Base-by-base conservation (phyloP, 768 basidiomycete genomes). In the Mycena olivaceomarginata region DNA sequence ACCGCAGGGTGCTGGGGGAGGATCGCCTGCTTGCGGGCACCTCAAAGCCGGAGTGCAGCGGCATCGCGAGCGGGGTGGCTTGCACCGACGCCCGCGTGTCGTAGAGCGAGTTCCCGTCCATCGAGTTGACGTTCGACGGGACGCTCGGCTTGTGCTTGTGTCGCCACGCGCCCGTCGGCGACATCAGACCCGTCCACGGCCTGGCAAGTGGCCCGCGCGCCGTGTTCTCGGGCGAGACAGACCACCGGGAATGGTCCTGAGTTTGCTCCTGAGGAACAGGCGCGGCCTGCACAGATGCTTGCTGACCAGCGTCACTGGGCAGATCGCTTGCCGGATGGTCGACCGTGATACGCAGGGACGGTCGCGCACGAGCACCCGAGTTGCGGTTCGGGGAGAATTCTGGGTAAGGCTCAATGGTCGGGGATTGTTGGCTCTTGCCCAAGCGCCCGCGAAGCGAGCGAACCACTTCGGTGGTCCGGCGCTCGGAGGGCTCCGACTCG, bases 301-400 rank as follows among this genome's bases (percentile, higher is more conserved):
- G n/a, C 4, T 22, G 82, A 16, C 37, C 66, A 64, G 62, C 12
- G 78, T 81, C 22, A 78, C 15, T 82, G 83, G 48, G 82, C 84
- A 63, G 83, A 5, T 83, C 74, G 5, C 77, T 80, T n/a, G 86
- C 82, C 20, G 89, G 85, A 70, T 81, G 84, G 41, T 87, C 85
- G n/a, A 89, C 84, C 4, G 87, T 88, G 74, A 93, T 88, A 13
- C 86, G 85, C 79, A 92, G 81, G 41, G 82, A 81, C 12, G 88
- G 88, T 2, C 83, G 82, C 4, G 57, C 46, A 56, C 62, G 80
- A n/a, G 53, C 80, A 81, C 70, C 70, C 56, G 75, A 73, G 53
- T 67, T 57, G 59, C 65, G 78, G 39, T 76, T 76, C 84, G 74
- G 51, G 79, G 75, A 56, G 75, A 70, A 67, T 65, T 77, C 62